Conservation (phyloP, 371 early-diverging fungal species). For the Rhizopus sp. region DNA sequence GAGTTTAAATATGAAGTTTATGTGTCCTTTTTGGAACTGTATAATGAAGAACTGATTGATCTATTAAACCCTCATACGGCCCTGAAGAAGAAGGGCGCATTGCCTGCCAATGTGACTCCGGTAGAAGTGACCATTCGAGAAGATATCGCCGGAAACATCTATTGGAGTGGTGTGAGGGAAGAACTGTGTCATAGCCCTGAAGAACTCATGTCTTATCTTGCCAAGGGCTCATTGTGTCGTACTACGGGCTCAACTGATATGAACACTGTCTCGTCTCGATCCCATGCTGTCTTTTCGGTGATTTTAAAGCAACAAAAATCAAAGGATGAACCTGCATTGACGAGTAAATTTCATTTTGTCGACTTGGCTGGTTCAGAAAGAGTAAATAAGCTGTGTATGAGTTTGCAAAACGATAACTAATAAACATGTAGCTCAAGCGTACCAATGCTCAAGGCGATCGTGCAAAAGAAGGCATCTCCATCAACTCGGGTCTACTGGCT, state of each 20-base stretch:
- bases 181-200: slow-evolving; percentile 73
- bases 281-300: slow-evolving; percentile 98
- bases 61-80: slow-evolving; percentile 61
- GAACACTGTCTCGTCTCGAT: slow-evolving; percentile 97
- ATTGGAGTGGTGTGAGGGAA: slow-evolving; percentile 90
- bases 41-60: slow-evolving; percentile 96
- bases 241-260: slow-evolving; percentile 97
- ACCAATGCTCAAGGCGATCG: slow-evolving; percentile 94
- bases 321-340: slow-evolving; percentile 26
- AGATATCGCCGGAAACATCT: slow-evolving; percentile 89
- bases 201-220: slow-evolving; percentile 72
- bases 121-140: slow-evolving; percentile 77
- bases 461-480: slow-evolving; percentile 96
- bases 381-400: slow-evolving; percentile 27
- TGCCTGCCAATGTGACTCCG: slow-evolving; percentile 8
- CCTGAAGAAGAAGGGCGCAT: slow-evolving; percentile 26
- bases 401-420: not conserved
- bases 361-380: slow-evolving; percentile 90
- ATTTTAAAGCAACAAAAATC: slow-evolving; percentile 63
- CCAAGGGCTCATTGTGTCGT: slow-evolving; percentile 82
- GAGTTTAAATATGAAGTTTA: slow-evolving; percentile 63
- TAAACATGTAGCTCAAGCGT: slow-evolving; percentile 71
- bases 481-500: slow-evolving; percentile 96
- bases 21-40: slow-evolving; percentile 93
- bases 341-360: slow-evolving; percentile 91